Evolutionary conservation across 768 basidiomycete genomes (phyloP).

Genomic region (Hydnum rufescens): DNA sequence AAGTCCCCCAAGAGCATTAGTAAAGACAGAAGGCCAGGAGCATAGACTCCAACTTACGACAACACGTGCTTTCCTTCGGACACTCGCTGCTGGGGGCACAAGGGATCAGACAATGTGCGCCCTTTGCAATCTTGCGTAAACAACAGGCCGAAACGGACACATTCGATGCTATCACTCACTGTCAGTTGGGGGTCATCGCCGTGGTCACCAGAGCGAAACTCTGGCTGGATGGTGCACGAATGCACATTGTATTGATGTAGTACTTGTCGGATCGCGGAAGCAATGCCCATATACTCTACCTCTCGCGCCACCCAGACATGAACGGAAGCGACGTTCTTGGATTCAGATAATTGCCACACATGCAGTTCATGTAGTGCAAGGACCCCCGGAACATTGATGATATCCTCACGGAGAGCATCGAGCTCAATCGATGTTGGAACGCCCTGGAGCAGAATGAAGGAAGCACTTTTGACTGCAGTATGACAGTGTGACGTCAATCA

Average conservation of each 20-base stretch:
- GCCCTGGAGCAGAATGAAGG: conserved; percentile 87
- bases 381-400: conserved; percentile 68
- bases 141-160: too few relatives aligned
- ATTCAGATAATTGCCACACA: conserved; percentile 93
- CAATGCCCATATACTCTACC: conserved; percentile 82
- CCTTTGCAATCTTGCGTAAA: too few relatives aligned
- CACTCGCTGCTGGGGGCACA: neutral
- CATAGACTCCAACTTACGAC: too few relatives aligned
- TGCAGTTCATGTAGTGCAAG: conserved; percentile 84
- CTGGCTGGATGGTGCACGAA: conserved; percentile 86
- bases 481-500: neutral
- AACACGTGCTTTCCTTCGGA: neutral
- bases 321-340: conserved; percentile 85
- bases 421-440: conserved; percentile 79
- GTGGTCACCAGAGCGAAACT: conserved; percentile 18
- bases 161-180: too few relatives aligned
- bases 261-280: conserved; percentile 59
- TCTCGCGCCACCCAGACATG: conserved; percentile 72
- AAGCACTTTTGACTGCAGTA: conserved; percentile 27
- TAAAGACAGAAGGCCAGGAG: too few relatives aligned
- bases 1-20: too few relatives aligned
- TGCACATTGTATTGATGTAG: conserved; percentile 89
- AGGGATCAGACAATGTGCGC: neutral
- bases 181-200: neutral
- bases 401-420: conserved; percentile 70